Percentiles rank a stretch among this genome's conserved stretches.
phyloP scores from a whole-genome alignment of 192 early-diverging fungal genomes.

The Pecoramyces ruminantium region DNA sequence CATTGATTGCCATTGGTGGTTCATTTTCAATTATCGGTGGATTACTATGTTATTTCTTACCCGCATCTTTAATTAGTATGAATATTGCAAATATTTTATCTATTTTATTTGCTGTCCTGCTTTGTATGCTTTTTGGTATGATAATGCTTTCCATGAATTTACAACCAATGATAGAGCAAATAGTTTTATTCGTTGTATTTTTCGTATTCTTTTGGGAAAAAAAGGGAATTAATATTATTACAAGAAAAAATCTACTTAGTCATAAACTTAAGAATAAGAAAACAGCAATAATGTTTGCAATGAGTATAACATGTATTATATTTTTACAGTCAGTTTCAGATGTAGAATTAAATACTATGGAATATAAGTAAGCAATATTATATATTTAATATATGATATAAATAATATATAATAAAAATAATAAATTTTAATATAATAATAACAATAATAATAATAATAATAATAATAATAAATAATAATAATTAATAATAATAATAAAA shows the following conservation, averaged over 20 bases:
- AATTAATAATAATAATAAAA: too few species aligned
- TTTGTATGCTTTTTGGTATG: neutral
- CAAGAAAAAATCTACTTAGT: neutral
- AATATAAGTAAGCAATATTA: neutral
- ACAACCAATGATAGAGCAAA: neutral
- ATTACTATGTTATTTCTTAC: neutral
- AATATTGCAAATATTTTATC: neutral
- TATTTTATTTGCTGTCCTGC: neutral
- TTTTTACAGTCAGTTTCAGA: neutral
- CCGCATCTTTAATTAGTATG: neutral
- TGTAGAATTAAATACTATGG: neutral
- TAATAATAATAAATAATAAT: too few species aligned
- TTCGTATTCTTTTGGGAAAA: neutral
- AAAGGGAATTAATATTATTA: neutral
- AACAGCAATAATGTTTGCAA: neutral
- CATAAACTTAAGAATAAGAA: neutral
- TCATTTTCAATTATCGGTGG: neutral
- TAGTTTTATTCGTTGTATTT: neutral
- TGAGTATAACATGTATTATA: neutral
- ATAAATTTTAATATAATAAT: too few species aligned
- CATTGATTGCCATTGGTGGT: neutral
- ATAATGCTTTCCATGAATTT: neutral
- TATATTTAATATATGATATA: too few species aligned
- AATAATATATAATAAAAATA: too few species aligned
- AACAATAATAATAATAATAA: too few species aligned